phyloP scores from a whole-genome alignment of 257 asterid genomes.

The Solanum rostratum region DNA sequence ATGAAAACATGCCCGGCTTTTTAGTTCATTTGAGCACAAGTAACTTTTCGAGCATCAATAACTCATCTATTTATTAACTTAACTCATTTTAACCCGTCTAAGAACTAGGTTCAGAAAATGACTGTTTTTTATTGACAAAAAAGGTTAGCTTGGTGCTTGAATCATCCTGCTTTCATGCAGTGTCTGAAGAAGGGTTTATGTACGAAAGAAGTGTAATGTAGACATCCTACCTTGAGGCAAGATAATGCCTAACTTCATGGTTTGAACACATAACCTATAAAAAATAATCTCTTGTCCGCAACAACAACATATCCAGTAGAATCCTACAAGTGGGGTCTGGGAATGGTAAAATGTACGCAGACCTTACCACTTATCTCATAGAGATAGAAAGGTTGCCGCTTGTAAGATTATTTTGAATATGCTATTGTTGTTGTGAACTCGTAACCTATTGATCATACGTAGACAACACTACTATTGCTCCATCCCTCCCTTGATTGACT shows the following conservation, averaged over 20 bases:
- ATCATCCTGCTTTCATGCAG: not conserved
- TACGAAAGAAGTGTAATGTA: not conserved
- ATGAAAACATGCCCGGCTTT: too few species aligned
- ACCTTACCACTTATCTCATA: too few species aligned
- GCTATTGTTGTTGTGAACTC: not conserved
- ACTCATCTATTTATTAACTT: too few species aligned
- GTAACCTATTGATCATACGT: not conserved
- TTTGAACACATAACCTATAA: not conserved
- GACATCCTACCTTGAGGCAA: not conserved
- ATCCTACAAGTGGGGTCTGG: too few species aligned
- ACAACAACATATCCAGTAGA: too few species aligned
- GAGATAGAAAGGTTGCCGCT: not conserved
- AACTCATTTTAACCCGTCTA: too few species aligned
- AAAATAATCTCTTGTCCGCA: too few species aligned
- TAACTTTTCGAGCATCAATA: too few species aligned
- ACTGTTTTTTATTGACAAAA: not conserved
- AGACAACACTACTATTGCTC: not conserved
- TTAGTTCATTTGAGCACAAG: too few species aligned
- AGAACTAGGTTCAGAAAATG: not conserved
- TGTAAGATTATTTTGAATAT: not conserved
- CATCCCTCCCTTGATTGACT: not conserved
- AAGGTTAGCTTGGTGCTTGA: not conserved
- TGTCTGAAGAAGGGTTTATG: not conserved
- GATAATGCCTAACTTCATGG: not conserved
- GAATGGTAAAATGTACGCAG: too few species aligned